Percentiles rank a stretch among this genome's conserved stretches.
phyloP scores from a whole-genome alignment of 441 rosid genomes.

The Pelargonium cotyledonis region DNA sequence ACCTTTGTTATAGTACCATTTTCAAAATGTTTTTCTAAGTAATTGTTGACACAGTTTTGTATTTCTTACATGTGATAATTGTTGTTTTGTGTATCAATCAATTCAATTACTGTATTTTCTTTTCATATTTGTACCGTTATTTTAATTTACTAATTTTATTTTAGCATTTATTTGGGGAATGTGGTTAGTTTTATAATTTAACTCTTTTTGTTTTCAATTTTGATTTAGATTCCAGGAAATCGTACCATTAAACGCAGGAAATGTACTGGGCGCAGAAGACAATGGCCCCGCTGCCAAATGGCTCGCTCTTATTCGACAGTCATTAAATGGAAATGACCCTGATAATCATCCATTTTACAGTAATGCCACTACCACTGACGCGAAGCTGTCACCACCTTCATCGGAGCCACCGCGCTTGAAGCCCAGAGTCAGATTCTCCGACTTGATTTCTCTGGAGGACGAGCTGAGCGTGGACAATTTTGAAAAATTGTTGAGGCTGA shows the following conservation, averaged over 20 bases:
- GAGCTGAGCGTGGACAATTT: slow-evolving; percentile 34
- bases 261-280: slow-evolving; percentile 66
- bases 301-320: slow-evolving; percentile 45
- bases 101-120: no score
- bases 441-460: slow-evolving; percentile 39
- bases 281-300: slow-evolving; percentile 52
- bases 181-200: not conserved
- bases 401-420: slow-evolving; percentile 21
- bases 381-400: slow-evolving; percentile 5
- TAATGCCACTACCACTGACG: slow-evolving; percentile 17
- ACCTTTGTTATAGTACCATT: no score
- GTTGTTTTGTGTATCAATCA: no score
- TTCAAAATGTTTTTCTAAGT: no score
- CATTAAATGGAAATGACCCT: not conserved
- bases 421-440: slow-evolving; percentile 49
- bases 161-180: no score
- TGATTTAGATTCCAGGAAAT: slow-evolving; percentile 62
- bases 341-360: slow-evolving; percentile 11
- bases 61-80: no score
- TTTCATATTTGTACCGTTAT: no score
- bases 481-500: slow-evolving; percentile 19
- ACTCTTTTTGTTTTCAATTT: not conserved
- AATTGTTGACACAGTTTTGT: no score
- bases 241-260: slow-evolving; percentile 70
- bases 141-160: no score